Conservation (phyloP, 2,329 filamentous ascomycete genomes). For the Colletotrichum tamarilloi region DNA sequence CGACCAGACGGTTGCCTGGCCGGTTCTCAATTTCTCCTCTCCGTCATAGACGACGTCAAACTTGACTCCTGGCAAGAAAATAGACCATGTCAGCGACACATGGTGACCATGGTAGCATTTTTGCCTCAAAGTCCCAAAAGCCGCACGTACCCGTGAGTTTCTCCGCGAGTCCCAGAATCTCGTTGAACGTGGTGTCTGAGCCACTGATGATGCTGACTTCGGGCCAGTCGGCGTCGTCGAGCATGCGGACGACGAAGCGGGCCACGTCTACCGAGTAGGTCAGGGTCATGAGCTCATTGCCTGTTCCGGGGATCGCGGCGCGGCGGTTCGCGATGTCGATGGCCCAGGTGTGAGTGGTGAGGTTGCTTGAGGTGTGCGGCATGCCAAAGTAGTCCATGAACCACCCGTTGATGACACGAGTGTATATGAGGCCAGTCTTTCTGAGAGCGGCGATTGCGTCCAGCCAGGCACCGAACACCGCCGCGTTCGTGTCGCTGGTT, state of each 20-base stretch:
- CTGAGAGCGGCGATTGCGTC: conserved; percentile 36
- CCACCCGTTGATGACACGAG: conserved; percentile 51
- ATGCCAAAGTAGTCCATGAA: conserved; percentile 59
- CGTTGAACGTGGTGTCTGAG: conserved; percentile 55
- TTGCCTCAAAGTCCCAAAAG: too few species aligned
- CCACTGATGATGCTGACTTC: conserved; percentile 48
- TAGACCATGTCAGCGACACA: too few species aligned
- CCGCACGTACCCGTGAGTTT: too few species aligned
- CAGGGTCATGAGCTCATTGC: conserved; percentile 54
- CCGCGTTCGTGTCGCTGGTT: too few species aligned
- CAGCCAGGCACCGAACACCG: neutral
- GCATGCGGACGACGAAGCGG: conserved; percentile 52
- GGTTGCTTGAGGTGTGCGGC: conserved; percentile 48
- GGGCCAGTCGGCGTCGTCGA: conserved; percentile 56
- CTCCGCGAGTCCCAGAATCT: conserved; percentile 45
- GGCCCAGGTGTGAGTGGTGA: conserved; percentile 51
- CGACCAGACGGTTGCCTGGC: too few species aligned
- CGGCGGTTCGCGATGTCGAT: conserved; percentile 55
- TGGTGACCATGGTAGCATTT: too few species aligned
- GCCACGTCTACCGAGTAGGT: conserved; percentile 62
- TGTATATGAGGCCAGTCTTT: conserved; percentile 48
- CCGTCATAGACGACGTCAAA: too few species aligned
- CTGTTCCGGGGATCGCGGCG: conserved; percentile 61
- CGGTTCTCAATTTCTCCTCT: too few species aligned
- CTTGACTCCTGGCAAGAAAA: too few species aligned